Evolutionary conservation across 2,329 filamentous ascomycete genomes (phyloP), one percentile per base, ranked within the genome.

Genomic region (Akanthomyces lecanii): DNA sequence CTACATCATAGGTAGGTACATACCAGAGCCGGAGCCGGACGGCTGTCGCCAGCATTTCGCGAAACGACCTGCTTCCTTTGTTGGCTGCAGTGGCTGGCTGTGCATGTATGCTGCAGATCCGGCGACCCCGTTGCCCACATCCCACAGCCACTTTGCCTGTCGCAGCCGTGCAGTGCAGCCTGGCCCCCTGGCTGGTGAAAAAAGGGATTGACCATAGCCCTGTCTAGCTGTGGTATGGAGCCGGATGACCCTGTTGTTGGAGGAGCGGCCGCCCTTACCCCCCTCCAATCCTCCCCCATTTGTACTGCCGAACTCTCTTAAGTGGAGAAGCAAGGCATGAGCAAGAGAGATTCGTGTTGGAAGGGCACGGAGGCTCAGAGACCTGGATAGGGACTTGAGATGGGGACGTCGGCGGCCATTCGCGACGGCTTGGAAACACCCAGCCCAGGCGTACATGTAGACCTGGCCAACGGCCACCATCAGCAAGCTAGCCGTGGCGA

Each of bases 211-310:
- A 4, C 36, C 47, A 33, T n/a, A 45, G 58, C 58, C 58, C 58
- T 61, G 58, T 61, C 47, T 52, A 61, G 58, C 58, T 61, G 58
- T 40, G 50, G 53, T 44, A 51, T 61, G 58, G 58, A 61, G 48
- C 33, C 38, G 16, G 47, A 21, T 50, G 33, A 21, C 57, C 45
- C 45, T 52, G 45, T 28, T 47, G 33, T 25, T 60, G 47, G 44
- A 33, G 30, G 45, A 60, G 47, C 58, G 58, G 58, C 58, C 45
- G 36, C 44, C n/a, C 40, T 42, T 40, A 21, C 38, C 23, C 25
- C 33, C 45, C 12, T 57, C 54, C 54, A 28, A 42, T 57, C 42
- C 42, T 57, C 42, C 45, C 45, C 38, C 44, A 51, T 16, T 52
- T 52, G 44, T 21, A 42, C 25, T n/a, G 28, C 58, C 23, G 38